phyloP scores from a whole-genome alignment of 2,329 filamentous ascomycete species.

The Aspergillus latus region DNA sequence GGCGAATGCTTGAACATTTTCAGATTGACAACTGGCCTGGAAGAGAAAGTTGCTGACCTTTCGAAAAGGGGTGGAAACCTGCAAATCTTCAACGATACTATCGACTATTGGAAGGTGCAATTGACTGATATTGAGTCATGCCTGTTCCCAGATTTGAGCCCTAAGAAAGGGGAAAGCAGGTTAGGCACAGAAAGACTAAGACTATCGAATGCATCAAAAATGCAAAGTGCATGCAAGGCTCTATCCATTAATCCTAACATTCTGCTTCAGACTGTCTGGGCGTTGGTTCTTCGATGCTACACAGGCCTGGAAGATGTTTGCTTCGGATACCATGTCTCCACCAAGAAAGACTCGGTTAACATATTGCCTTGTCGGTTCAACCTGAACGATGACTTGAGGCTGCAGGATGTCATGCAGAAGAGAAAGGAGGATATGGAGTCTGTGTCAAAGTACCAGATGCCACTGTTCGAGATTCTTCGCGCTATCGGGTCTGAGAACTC shows the following conservation, averaged over 20 bases:
- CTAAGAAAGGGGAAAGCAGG: conserved; percentile 7
- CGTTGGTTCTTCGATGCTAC: conserved; percentile 44
- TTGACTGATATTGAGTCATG: conserved; percentile 49
- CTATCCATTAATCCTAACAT: conserved; percentile 22
- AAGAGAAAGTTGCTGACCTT: conserved; percentile 17
- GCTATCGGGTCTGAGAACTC: conserved; percentile 27
- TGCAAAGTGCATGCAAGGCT: conserved; percentile 27
- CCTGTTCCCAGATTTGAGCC: conserved; percentile 41
- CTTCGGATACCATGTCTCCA: conserved; percentile 45
- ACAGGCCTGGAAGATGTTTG: conserved; percentile 47
- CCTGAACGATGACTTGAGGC: conserved; percentile 26
- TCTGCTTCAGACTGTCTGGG: conserved; percentile 47
- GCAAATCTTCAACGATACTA: conserved; percentile 27
- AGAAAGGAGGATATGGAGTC: conserved; percentile 23
- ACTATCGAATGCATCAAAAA: conserved; percentile 21
- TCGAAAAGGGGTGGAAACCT: conserved; percentile 29
- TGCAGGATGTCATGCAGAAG: conserved; percentile 25
- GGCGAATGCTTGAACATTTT: conserved; percentile 10
- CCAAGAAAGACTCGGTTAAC: conserved; percentile 21
- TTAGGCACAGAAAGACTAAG: conserved; percentile 19
- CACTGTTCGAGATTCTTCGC: conserved; percentile 27
- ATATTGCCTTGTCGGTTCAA: conserved; percentile 26
- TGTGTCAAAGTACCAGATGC: conserved; percentile 22
- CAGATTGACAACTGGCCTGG: conserved; percentile 8
- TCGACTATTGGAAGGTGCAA: conserved; percentile 49